Evolutionary conservation across 805 yeast genomes (phyloP), one percentile per base, ranked within the genome.

Genomic region (Candida sanyiensis): DNA sequence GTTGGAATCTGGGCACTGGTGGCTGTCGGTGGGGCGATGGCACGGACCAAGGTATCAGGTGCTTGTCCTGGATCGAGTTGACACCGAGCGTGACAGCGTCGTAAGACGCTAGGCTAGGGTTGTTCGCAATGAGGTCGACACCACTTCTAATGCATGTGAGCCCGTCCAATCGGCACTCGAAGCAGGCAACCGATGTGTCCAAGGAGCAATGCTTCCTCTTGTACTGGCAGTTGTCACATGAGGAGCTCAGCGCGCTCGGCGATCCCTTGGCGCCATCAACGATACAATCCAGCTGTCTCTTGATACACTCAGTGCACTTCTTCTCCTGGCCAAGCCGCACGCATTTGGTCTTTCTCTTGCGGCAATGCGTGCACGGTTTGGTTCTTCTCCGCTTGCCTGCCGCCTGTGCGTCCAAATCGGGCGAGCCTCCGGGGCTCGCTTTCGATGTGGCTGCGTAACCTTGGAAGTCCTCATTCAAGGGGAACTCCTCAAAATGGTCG

Each of bases 301-400:
- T 52, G 4, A 48, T 42, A 33, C 66, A 62, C 41, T 58, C 61
- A 8, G 50, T 30, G 38, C 66, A 62, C 8, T 44, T 42, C 12
- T 37, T 28, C 1, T 51, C 33, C 4, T 42, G 45, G 8, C 47
- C 52, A 3, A 51, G 51, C 3, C 60, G 45, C n/a, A 53, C 42
- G 29, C 66, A 62, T 41, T 58, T 54, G 0, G 61, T 59, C 48
- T 62, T 64, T 23, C 68, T 54, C 24, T 58, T 50, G n/a, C 66
- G 46, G 39, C 69, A 64, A 7, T 57, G 60, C 31, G 59, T 54
- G 39, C 69, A 64, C 5, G 69, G 69, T 20, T 63, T 55, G 8
- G 55, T 55, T 41, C 63, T 54, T 18, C 50, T 40, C 6, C 45
- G 27, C 21, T 45, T 51, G 28, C 16, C 19, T 4, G 40, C 34